Conservation (phyloP, 2,329 filamentous ascomycete species). For the Aspergillus pseudotamarii region DNA sequence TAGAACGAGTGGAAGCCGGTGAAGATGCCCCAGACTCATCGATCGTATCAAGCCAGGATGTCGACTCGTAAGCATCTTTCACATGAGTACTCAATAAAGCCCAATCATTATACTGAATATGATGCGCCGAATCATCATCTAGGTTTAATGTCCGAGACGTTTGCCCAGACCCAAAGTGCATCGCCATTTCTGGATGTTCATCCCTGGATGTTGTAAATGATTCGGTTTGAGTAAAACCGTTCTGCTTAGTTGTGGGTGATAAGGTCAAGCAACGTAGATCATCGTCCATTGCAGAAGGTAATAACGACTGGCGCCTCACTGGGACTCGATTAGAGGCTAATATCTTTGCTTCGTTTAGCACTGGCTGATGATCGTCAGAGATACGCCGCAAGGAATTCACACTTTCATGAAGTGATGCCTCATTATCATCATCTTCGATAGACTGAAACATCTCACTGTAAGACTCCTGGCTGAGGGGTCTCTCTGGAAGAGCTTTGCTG, state of each 20-base stretch:
- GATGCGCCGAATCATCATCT: constrained; percentile 7
- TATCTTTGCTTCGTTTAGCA: constrained; percentile 28
- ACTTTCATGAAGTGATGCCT: constrained; percentile 53
- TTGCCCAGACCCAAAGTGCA: not conserved
- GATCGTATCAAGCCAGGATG: constrained; percentile 92
- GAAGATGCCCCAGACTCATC: constrained; percentile 85
- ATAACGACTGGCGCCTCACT: constrained; percentile 42
- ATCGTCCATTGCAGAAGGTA: constrained; percentile 38
- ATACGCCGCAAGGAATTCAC: constrained; percentile 55
- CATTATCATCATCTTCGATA: constrained; percentile 39
- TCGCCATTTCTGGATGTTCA: constrained; percentile 13
- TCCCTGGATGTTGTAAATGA: constrained; percentile 11
- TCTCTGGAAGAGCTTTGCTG: constrained; percentile 76
- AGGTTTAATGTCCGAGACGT: not conserved
- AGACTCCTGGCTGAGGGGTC: constrained; percentile 64
- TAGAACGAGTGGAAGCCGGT: constrained; percentile 77
- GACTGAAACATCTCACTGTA: constrained; percentile 47
- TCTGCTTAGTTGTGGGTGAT: constrained; percentile 42
- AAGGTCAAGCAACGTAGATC: constrained; percentile 22
- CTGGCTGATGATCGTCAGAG: constrained; percentile 34
- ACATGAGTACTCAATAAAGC: constrained; percentile 25
- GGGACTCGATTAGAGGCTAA: constrained; percentile 36
- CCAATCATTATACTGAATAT: constrained; percentile 17
- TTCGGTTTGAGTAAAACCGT: constrained; percentile 39
- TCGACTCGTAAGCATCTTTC: constrained; percentile 72